Evolutionary conservation across 1,284 basidiomycete species (phyloP), one percentile per base, ranked within the genome.

Genomic region (Cystobasidiaceae sp.): DNA sequence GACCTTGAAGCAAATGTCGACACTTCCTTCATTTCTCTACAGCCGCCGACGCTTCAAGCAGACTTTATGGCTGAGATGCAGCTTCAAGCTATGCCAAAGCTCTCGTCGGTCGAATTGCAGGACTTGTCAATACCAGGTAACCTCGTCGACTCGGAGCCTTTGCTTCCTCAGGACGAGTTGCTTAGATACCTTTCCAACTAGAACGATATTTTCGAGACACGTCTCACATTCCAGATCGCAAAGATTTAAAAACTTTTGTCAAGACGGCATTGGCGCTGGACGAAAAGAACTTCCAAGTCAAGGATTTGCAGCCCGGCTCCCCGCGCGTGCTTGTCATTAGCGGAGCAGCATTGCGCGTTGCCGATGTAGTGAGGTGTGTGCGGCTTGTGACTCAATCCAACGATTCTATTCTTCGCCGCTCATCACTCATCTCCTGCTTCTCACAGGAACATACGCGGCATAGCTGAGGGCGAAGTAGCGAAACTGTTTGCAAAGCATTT

Each of bases 401-500:
- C 19, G 28, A 56, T 3, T 9, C 6, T 32, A 23, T 17, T n/a
- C 17, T n/a, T 44, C 27, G 32, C 19, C 23, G 30, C 27, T 44
- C 13, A 44, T 27, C 63, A 78, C 84, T 21, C 54, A 79, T 90
- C 67, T 87, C 82, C 75, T n/a, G 19, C 17, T 82, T 78, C 67
- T 6, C 23, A n/a, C 79, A 89, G 66, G 79, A 84, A 71, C 85
- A 86, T 57, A 84, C 88, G 56, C 45, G 39, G 57, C 7, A 67
- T 70, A 48, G 67, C 65, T 46, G 71, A 88, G 75, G 85, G 88
- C 28, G 87, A 90, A 68, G 84, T 90, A 43, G 89, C 86, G 30
- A 92, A 92, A 63, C 71, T 76, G 25, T 92, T 92, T 72, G 87
- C 89, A 46, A 89, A 85, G 76, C 89, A 92, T 74, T 85, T 90